phyloP scores from a whole-genome alignment of 2,329 filamentous ascomycete species.

The Curvularia spicifera region DNA sequence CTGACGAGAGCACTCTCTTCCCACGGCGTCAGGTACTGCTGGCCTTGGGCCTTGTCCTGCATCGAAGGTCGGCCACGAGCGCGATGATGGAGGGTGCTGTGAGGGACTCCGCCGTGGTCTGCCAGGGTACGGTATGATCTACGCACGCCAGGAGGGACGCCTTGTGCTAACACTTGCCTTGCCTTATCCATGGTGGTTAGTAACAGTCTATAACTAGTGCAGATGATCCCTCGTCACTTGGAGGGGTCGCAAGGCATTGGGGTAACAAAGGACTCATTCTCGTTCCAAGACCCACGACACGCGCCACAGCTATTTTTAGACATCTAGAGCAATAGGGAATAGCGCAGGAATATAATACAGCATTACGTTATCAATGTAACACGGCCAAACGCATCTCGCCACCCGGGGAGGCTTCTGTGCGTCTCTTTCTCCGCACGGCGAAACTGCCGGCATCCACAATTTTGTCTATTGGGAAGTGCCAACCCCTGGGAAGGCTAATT shows the following conservation, averaged over 20 bases:
- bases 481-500: neutral
- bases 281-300: neutral
- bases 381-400: neutral
- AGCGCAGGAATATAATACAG: neutral
- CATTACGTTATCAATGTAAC: neutral
- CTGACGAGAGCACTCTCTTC: conserved; percentile 38
- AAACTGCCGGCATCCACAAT: neutral
- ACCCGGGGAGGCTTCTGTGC: neutral
- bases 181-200: conserved; percentile 6
- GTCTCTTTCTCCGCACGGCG: neutral
- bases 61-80: conserved; percentile 8
- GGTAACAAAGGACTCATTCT: neutral
- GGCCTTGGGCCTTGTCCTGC: conserved; percentile 26
- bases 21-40: conserved; percentile 4
- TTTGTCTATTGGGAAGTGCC: too few species aligned
- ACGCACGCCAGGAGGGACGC: conserved; percentile 5
- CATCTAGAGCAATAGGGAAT: neutral
- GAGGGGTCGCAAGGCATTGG: neutral
- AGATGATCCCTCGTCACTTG: neutral
- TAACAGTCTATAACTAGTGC: neutral
- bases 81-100: conserved; percentile 5
- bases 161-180: conserved; percentile 5
- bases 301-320: conserved; percentile 1
- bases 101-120: conserved; percentile 8
- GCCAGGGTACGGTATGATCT: conserved; percentile 7